These are phyloP conservation scores for Rhododendron mucronatum DNA, from an alignment of 148 eudicot genomes.

Conservation along the genomic window DNA sequence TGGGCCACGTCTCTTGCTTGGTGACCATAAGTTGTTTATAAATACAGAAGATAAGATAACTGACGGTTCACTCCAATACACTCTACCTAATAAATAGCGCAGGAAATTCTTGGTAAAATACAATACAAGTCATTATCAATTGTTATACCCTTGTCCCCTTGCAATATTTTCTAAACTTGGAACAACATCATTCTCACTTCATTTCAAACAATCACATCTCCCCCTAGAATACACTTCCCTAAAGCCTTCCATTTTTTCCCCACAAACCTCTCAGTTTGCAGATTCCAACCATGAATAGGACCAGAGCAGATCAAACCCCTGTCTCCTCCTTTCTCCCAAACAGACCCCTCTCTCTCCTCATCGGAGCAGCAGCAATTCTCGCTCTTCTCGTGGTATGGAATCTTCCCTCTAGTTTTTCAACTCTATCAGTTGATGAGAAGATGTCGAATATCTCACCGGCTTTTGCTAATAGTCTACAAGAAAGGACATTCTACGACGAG, in stretches of 20 bases:
- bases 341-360: neutral
- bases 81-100: too few relatives aligned
- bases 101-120: neutral
- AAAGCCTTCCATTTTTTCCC: neutral
- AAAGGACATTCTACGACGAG: slow-evolving; percentile 16
- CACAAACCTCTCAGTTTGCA: neutral
- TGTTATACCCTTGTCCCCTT: neutral
- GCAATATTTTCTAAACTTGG: neutral
- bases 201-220: neutral
- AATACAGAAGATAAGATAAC: too few relatives aligned
- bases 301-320: neutral
- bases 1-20: too few relatives aligned
- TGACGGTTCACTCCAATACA: too few relatives aligned
- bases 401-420: neutral
- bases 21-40: too few relatives aligned
- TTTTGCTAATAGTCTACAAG: neutral
- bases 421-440: neutral
- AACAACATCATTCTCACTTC: neutral
- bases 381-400: neutral
- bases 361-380: neutral
- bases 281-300: neutral
- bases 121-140: neutral
- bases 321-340: neutral
- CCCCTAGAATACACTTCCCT: neutral
- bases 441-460: neutral